A percentile compares a stretch with the other conserved stretches of the same genome.
Conservation (phyloP, 1,284 basidiomycete genomes). For the Pseudozyma sp. region DNA sequence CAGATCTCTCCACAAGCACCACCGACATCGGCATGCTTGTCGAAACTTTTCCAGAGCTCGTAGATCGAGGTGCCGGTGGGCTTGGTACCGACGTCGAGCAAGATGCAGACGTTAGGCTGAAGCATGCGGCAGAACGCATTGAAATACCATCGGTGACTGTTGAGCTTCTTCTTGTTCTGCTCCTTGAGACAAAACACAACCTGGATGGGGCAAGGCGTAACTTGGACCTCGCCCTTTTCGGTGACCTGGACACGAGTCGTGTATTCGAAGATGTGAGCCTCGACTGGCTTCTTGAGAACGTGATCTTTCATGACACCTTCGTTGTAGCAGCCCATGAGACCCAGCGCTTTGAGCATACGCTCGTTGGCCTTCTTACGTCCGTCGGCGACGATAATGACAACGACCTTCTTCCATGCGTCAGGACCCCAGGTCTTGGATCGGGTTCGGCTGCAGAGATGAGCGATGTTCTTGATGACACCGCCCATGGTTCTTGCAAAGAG, state of each 20-base stretch:
- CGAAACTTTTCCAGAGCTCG: slow-evolving; percentile 96
- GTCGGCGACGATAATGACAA: slow-evolving; percentile 82
- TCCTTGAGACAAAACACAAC: slow-evolving; percentile 68
- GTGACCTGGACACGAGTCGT: slow-evolving; percentile 91
- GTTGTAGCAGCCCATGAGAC: slow-evolving; percentile 73
- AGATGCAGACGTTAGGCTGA: slow-evolving; percentile 86
- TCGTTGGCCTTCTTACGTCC: slow-evolving; percentile 92
- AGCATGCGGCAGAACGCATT: slow-evolving; percentile 69
- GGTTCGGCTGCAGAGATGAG: slow-evolving; percentile 82
- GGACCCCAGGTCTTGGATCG: slow-evolving; percentile 95
- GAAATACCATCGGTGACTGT: slow-evolving; percentile 65
- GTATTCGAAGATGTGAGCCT: slow-evolving; percentile 94
- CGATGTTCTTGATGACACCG: slow-evolving; percentile 82
- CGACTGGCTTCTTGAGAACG: slow-evolving; percentile 86
- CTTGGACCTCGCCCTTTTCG: slow-evolving; percentile 78
- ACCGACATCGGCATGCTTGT: slow-evolving; percentile 92
- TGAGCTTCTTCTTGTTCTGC: slow-evolving; percentile 66
- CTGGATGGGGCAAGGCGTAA: slow-evolving; percentile 69
- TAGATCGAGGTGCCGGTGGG: slow-evolving; percentile 79
- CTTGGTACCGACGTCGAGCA: slow-evolving; percentile 93
- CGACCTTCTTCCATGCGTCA: slow-evolving; percentile 91
- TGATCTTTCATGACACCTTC: slow-evolving; percentile 86
- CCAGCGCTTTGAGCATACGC: slow-evolving; percentile 87
- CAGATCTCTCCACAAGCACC: slow-evolving; percentile 96
- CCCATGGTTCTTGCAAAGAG: slow-evolving; percentile 93